Base-by-base conservation (phyloP, 257 asterid species). In the Nicotiana undulata region DNA sequence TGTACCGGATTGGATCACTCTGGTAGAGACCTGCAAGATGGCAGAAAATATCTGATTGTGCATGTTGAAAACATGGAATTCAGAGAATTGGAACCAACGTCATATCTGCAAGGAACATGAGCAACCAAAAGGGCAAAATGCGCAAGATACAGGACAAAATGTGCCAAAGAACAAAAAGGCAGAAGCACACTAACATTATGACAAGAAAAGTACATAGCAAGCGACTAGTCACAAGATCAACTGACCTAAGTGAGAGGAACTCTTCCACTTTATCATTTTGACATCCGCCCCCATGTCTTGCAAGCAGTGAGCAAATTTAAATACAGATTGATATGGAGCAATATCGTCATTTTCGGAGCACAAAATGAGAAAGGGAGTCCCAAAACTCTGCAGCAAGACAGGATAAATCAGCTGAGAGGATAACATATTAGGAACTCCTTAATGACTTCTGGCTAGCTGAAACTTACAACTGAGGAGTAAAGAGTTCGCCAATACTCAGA, bases 401-500 rank as follows among this genome's bases (percentile, higher is more conserved):
- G 15, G 61, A 16, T 40, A 60, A 60, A 81, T 51, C 76, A 77
- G 79, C 74, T 79, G 64, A n/a, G 64, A 64, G 75, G 63, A 51
- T n/a, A 37, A 49, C 63, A n/a, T 20, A 34, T 17, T 74, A 22
- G 49, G 76, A 64, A 31, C 31, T 46, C 13, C 9, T 6, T 46
- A 61, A 79, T 26, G 61, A 63, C 37, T 63, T 64, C 77, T 1
- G 18, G 65, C 26, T 26, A 49, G 59, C 29, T 63, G 79, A 79
- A 83, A 90, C 97, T 90, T 87, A 94, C 98, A 49, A 92, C 90
- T 64, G 98, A 90, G 13, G 93, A 88, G 88, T 86, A 92, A 52
- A 94, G 94, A 68, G 96, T 90, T 83, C 86, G 92, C 97, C 94
- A 94, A 89, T 91, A 92, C 53, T 92, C 97, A 77, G 88, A 86